phyloP scores from a whole-genome alignment of 371 early-diverging fungal species.

The Apophysomyces ossiformis region DNA sequence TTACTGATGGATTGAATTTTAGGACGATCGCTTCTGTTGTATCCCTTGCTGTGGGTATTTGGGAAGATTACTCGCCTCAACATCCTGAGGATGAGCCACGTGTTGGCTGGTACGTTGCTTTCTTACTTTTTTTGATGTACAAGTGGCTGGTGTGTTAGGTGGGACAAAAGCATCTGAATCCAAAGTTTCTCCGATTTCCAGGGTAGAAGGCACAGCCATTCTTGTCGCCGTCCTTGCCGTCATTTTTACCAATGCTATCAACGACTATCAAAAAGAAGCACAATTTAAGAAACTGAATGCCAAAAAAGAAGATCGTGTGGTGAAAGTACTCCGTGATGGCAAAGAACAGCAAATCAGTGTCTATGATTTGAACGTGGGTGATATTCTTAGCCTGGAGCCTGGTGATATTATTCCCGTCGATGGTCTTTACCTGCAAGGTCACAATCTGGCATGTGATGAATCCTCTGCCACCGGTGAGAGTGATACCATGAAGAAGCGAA shows the following conservation, averaged over 20 bases:
- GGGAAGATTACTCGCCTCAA: conserved; percentile 67
- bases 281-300: conserved; percentile 93
- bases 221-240: conserved; percentile 89
- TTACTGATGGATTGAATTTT: conserved; percentile 14
- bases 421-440: conserved; percentile 79
- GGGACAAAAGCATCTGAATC: conserved; percentile 11
- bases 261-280: conserved; percentile 94
- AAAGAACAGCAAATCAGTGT: conserved; percentile 83
- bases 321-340: conserved; percentile 81
- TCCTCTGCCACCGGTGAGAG: conserved; percentile 93
- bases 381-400: conserved; percentile 90
- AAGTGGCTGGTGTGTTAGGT: conserved; percentile 5
- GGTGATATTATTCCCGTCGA: conserved; percentile 94
- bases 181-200: conserved; percentile 16
- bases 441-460: conserved; percentile 89
- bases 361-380: conserved; percentile 87
- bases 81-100: conserved; percentile 65
- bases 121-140: conserved; percentile 8
- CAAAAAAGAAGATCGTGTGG: conserved; percentile 88
- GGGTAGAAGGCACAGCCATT: conserved; percentile 91
- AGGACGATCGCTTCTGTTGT: conserved; percentile 78
- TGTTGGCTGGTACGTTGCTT: conserved; percentile 62
- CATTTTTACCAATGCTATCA: conserved; percentile 90
- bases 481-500: conserved; percentile 73
- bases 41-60: conserved; percentile 78